Evolutionary conservation across 2,329 filamentous ascomycete species (phyloP).

Genomic region (Neospermospora avenae): DNA sequence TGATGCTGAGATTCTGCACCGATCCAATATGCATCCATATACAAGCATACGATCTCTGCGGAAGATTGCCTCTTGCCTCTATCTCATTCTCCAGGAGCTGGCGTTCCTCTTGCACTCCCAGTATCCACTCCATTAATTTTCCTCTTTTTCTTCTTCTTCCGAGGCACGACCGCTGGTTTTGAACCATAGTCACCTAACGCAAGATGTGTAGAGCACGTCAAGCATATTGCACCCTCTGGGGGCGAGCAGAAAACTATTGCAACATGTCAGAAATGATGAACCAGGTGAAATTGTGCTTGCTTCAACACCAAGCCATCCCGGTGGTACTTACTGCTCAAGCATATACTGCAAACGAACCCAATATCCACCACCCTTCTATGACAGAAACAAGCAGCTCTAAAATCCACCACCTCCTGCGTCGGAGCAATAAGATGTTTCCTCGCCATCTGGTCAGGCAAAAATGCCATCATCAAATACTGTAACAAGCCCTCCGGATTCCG

Average conservation of each 20-base stretch:
- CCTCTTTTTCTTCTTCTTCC: conserved; percentile 76
- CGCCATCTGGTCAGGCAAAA: conserved; percentile 68
- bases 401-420: conserved; percentile 84
- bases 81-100: conserved; percentile 41
- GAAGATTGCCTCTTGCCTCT: background rate
- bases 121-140: conserved; percentile 53
- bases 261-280: conserved; percentile 20
- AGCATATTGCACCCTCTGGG: conserved; percentile 62
- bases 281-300: too few species aligned
- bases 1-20: too few species aligned
- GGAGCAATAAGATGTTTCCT: conserved; percentile 69
- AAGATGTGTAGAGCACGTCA: conserved; percentile 79
- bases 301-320: background rate
- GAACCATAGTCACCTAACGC: conserved; percentile 72
- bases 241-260: conserved; percentile 67
- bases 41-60: conserved; percentile 50
- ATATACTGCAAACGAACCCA: conserved; percentile 94
- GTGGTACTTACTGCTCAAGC: conserved; percentile 66
- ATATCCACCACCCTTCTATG: conserved; percentile 87
- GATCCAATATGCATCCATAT: too few species aligned
- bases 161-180: conserved; percentile 71
- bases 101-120: conserved; percentile 58
- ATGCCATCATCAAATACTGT: conserved; percentile 92
- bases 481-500: conserved; percentile 68
- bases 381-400: conserved; percentile 97